Evolutionary conservation across 306 rosid species (phyloP).

Genomic region (Prunus davidiana): DNA sequence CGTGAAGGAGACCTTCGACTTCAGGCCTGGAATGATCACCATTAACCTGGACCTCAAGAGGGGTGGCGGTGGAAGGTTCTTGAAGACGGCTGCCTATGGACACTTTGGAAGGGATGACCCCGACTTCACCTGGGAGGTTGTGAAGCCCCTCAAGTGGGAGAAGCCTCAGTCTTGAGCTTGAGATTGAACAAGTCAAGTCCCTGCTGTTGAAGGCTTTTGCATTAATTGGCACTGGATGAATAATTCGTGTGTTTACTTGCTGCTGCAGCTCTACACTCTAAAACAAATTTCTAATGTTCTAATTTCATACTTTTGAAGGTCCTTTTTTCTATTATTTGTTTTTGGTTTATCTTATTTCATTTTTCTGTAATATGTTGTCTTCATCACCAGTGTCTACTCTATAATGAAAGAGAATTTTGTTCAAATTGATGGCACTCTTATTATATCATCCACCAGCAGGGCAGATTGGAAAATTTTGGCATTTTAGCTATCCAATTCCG

Average conservation of each 20-base stretch:
- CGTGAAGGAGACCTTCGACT: conserved; percentile 93
- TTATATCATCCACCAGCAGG: too few relatives aligned
- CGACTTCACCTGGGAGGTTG: conserved; percentile 98
- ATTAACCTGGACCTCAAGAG: conserved; percentile 92
- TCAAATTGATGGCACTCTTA: conserved; percentile 2
- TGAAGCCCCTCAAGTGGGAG: conserved; percentile 99
- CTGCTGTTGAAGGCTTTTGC: conserved; percentile 17
- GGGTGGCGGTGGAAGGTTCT: conserved; percentile 80
- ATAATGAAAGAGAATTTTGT: conserved; percentile 35
- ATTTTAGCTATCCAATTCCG: too few relatives aligned
- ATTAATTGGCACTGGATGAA: conserved; percentile 46
- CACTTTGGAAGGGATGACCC: conserved; percentile 98
- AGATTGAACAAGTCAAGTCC: conserved; percentile 4
- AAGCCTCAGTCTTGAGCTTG: conserved; percentile 61
- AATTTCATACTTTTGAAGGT: conserved; percentile 24
- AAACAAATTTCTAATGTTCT: conserved; percentile 26
- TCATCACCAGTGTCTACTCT: conserved; percentile 32
- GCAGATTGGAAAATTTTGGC: too few relatives aligned
- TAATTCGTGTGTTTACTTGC: conserved; percentile 42
- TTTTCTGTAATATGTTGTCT: conserved; percentile 15
- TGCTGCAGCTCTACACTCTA: conserved; percentile 26
- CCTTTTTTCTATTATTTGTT: neutral
- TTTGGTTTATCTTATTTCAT: conserved; percentile 15
- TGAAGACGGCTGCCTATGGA: conserved; percentile 98
- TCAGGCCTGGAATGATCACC: conserved; percentile 98